Evolutionary conservation across 148 eudicot species (phyloP).

Genomic region (Fagopyrum tataricum): DNA sequence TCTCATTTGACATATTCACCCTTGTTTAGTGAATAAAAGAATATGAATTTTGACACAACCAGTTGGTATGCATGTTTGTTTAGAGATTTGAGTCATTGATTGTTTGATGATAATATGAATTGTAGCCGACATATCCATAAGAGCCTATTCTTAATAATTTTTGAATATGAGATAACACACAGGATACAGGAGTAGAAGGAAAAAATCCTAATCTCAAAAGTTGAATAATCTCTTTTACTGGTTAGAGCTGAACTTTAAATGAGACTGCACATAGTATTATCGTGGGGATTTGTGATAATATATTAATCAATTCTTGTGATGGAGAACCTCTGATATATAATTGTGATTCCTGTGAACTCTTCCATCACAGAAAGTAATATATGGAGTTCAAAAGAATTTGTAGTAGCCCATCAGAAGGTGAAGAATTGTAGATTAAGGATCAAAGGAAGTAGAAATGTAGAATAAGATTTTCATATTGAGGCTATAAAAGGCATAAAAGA

Average conservation of each 20-base stretch:
- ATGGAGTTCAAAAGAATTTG: not conserved
- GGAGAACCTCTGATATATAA: not conserved
- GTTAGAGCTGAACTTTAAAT: not conserved
- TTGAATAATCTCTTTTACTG: not conserved
- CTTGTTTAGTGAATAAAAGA: not conserved
- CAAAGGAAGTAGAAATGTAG: not conserved
- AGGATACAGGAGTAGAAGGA: not conserved
- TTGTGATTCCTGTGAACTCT: not conserved
- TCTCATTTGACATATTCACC: not conserved
- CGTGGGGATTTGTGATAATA: not conserved
- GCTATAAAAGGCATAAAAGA: not conserved
- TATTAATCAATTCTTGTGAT: not conserved
- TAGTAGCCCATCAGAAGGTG: not conserved
- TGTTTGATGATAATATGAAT: not conserved
- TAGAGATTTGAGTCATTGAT: slow-evolving; percentile 1
- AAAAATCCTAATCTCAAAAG: slow-evolving; percentile 3
- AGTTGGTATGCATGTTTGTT: not conserved
- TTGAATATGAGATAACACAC: not conserved
- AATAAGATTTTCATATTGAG: not conserved
- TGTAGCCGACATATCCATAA: not conserved
- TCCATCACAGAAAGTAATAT: not conserved
- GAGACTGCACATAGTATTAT: not conserved
- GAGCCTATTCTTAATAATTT: not conserved
- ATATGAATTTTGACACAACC: not conserved
- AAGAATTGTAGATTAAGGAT: not conserved